Evolutionary conservation across 352 stramenopile species (phyloP).

Genomic region (Thalassiosira hispida): DNA sequence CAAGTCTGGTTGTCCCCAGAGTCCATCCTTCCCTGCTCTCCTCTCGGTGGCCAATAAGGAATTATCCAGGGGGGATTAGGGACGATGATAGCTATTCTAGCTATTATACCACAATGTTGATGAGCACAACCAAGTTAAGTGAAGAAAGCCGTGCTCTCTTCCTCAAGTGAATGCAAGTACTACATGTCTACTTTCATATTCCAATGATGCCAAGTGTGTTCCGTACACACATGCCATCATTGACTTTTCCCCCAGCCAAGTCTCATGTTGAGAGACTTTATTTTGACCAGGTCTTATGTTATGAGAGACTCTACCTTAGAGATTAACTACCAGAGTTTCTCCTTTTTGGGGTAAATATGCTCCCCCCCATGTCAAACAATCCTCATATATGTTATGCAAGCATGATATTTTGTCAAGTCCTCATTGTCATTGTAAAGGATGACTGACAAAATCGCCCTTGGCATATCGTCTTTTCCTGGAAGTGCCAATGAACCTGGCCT

Average conservation of each 20-base stretch:
- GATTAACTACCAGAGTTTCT: too few relatives aligned
- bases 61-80: slow-evolving; percentile 17
- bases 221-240: too few relatives aligned
- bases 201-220: too few relatives aligned
- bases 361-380: too few relatives aligned
- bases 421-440: too few relatives aligned
- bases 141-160: not conserved
- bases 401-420: not conserved
- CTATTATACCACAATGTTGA: too few relatives aligned
- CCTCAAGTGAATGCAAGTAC: not conserved
- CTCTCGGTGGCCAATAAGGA: slow-evolving; percentile 32
- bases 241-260: not conserved
- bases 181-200: slow-evolving; percentile 9
- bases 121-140: too few relatives aligned
- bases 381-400: slow-evolving; percentile 3
- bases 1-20: not conserved
- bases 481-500: not conserved
- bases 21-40: slow-evolving; percentile 38
- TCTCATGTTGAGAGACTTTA: too few relatives aligned
- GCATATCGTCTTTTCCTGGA: not conserved
- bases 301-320: too few relatives aligned
- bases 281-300: too few relatives aligned
- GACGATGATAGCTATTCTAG: not conserved
- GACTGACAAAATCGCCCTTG: too few relatives aligned
- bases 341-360: too few relatives aligned